These are phyloP conservation scores for Whalleya microplaca DNA, from an alignment of 2,329 filamentous ascomycete species.

Conservation along the genomic window DNA sequence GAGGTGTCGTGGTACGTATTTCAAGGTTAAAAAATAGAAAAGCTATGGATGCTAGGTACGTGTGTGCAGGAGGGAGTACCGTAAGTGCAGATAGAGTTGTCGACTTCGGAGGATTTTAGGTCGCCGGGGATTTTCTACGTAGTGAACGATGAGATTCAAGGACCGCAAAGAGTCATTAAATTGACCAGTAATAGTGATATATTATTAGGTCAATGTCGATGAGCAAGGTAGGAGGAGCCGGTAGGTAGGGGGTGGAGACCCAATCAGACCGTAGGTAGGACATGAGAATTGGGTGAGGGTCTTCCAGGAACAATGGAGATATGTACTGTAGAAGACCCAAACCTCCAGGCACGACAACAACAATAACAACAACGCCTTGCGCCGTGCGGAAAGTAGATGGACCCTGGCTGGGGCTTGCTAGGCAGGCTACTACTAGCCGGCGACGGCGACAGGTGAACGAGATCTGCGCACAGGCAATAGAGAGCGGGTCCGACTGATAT, in stretches of 20 bases:
- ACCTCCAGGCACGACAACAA: slow-evolving; percentile 20
- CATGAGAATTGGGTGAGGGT: slow-evolving; percentile 22
- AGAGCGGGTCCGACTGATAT: slow-evolving; percentile 26
- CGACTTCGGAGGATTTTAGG: slow-evolving; percentile 34
- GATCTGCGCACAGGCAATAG: slow-evolving; percentile 36
- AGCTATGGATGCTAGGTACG: slow-evolving; percentile 6
- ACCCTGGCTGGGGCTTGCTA: slow-evolving; percentile 31
- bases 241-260: slow-evolving; percentile 31
- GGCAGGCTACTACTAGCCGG: slow-evolving; percentile 27
- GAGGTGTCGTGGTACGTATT: slow-evolving; percentile 11
- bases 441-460: slow-evolving; percentile 30
- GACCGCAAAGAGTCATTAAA: slow-evolving; percentile 9
- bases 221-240: slow-evolving; percentile 23
- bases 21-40: slow-evolving; percentile 1
- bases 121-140: slow-evolving; percentile 26
- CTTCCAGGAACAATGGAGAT: slow-evolving; percentile 23
- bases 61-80: neutral
- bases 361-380: slow-evolving; percentile 30
- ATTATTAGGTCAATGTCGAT: slow-evolving; percentile 28
- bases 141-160: slow-evolving; percentile 13
- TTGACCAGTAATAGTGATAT: slow-evolving; percentile 27
- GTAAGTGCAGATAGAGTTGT: slow-evolving; percentile 32
- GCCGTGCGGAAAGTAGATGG: slow-evolving; percentile 26
- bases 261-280: slow-evolving; percentile 30
- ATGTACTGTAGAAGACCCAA: slow-evolving; percentile 11